A percentile compares a stretch with the other conserved stretches of the same genome.
These are phyloP conservation scores for Scytalidium sp. DNA, from an alignment of 2,329 filamentous ascomycete species.

Conservation along the genomic window DNA sequence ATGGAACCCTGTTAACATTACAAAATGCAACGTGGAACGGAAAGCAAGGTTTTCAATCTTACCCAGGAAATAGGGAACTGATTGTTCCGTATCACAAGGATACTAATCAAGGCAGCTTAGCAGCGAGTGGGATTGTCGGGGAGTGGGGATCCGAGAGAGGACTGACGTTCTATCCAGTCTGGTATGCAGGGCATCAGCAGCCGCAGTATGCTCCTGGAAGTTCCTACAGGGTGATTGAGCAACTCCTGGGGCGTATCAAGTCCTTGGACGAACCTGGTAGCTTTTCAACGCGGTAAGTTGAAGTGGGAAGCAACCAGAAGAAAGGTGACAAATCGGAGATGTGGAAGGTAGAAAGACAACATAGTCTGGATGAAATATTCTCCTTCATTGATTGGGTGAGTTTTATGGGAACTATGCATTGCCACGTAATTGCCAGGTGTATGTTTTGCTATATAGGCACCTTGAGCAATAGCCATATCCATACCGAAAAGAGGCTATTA, in stretches of 20 bases:
- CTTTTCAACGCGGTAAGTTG: not conserved
- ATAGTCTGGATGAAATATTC: too few species aligned
- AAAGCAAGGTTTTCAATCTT: conserved; percentile 39
- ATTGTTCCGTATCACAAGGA: not conserved
- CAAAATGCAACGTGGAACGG: conserved; percentile 54
- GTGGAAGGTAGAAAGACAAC: too few species aligned
- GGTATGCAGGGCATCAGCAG: conserved; percentile 30
- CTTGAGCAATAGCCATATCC: too few species aligned
- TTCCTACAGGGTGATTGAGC: conserved; percentile 31
- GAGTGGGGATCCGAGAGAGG: conserved; percentile 48
- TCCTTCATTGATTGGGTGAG: too few species aligned
- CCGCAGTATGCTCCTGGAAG: conserved; percentile 31
- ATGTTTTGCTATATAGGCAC: too few species aligned
- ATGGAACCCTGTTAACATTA: conserved; percentile 48
- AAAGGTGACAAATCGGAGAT: too few species aligned
- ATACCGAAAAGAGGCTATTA: too few species aligned
- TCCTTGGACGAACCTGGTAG: conserved; percentile 1
- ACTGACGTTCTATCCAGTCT: conserved; percentile 30
- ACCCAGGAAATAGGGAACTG: conserved; percentile 28
- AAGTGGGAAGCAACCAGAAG: too few species aligned
- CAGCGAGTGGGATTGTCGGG: conserved; percentile 25
- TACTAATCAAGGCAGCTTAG: conserved; percentile 6
- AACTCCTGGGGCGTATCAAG: conserved; percentile 32
- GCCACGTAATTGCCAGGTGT: too few species aligned
- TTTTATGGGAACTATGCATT: too few species aligned